phyloP scores from a whole-genome alignment of 352 stramenopile species.

The Globisporangium spinosum region DNA sequence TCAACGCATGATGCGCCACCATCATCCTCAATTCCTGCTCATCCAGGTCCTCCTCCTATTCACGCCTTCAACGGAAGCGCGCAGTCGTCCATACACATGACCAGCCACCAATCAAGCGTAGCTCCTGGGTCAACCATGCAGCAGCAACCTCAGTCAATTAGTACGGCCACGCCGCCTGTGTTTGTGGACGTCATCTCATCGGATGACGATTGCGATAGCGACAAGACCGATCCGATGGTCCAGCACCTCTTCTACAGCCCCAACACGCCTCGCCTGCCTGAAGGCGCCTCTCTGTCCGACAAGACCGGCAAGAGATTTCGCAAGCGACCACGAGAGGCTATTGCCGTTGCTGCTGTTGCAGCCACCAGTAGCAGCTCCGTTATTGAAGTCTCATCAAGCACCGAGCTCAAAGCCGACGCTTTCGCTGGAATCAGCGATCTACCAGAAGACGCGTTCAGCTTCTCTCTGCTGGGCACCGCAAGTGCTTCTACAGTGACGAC shows the following conservation, averaged over 20 bases:
- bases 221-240: conserved; percentile 68
- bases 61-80: neutral
- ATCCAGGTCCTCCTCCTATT: neutral
- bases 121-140: neutral
- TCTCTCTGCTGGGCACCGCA: conserved; percentile 16
- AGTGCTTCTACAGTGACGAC: neutral
- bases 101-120: neutral
- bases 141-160: neutral
- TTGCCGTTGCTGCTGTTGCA: neutral
- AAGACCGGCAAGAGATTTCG: conserved; percentile 9
- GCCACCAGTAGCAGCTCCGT: neutral
- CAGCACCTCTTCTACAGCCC: conserved; percentile 78
- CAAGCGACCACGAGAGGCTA: conserved; percentile 35
- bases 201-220: conserved; percentile 55
- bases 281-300: neutral
- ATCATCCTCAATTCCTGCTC: neutral
- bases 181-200: conserved; percentile 63
- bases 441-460: conserved; percentile 12
- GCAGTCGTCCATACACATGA: neutral
- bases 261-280: conserved; percentile 41
- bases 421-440: neutral
- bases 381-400: neutral
- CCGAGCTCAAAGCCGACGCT: neutral
- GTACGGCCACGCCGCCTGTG: conserved; percentile 22
- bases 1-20: neutral